A percentile compares a stretch with the other conserved stretches of the same genome.
These are phyloP conservation scores for Arctium lappa DNA, from an alignment of 129 eudicot genomes.

Conservation along the genomic window DNA sequence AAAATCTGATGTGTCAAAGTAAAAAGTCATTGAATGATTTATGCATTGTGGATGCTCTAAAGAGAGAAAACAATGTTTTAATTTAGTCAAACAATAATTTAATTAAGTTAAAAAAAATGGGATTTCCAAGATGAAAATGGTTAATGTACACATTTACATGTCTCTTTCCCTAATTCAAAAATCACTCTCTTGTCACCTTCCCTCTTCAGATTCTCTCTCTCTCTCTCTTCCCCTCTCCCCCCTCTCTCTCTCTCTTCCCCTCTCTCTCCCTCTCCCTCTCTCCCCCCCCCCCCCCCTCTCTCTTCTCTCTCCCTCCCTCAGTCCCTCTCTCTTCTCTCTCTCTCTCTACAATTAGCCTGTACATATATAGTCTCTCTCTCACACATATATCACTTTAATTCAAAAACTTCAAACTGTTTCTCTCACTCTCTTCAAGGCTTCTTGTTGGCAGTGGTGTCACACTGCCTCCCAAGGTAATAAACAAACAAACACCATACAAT, in stretches of 20 bases:
- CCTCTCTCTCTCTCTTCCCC: slow-evolving; percentile 1
- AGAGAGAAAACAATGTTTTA: neutral
- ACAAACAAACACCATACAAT: slow-evolving; percentile 2
- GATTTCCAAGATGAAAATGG: slow-evolving; percentile 27
- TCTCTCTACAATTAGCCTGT: too few relatives aligned
- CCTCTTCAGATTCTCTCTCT: slow-evolving; percentile 20
- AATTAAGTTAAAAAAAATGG: slow-evolving; percentile 9
- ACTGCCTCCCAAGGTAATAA: slow-evolving; percentile 17
- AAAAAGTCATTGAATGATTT: too few relatives aligned
- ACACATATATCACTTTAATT: slow-evolving; percentile 28
- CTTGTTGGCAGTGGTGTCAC: slow-evolving; percentile 21
- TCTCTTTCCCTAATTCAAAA: slow-evolving; percentile 30
- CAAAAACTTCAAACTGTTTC: slow-evolving; percentile 30
- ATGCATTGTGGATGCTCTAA: too few relatives aligned
- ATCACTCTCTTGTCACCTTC: slow-evolving; percentile 44
- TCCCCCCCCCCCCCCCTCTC: neutral
- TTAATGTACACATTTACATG: slow-evolving; percentile 20
- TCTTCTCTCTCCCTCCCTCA: neutral
- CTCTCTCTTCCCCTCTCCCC: neutral
- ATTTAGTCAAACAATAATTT: slow-evolving; percentile 18
- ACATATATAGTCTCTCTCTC: neutral
- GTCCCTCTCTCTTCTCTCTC: neutral
- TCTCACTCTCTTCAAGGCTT: slow-evolving; percentile 30
- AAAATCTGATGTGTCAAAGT: too few relatives aligned
- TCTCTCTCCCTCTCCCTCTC: slow-evolving; percentile 1